Base-by-base conservation (phyloP, 371 early-diverging fungal genomes). In the Syncephalastrum sp. region DNA sequence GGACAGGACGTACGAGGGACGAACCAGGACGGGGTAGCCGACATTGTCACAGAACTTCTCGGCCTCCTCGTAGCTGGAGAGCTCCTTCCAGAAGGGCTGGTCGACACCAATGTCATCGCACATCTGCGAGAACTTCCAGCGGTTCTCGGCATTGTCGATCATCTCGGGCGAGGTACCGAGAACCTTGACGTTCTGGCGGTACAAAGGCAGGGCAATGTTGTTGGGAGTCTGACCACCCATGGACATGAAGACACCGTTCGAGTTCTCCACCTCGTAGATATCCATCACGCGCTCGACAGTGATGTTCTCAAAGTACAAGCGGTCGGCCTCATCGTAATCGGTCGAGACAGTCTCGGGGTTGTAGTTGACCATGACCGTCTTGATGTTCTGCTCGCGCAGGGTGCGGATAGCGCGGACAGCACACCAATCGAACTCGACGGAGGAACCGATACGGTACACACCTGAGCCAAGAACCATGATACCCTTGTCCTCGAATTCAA, bases 341-440 rank as follows among this genome's bases (percentile, higher is more conserved):
- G 96, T 95, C 15, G 93, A 93, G 21, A 96, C 96, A 0, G 96
- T 96, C 70, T 96, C 97, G 24, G 97, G 97, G 76, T 96, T 96
- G 85, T 95, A 96, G 82, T 96, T 96, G 69, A 96, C 87, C 95
- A 95, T 94, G 43, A 96, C 82, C 0, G 97, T 96, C 74, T 89
- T 87, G 70, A 79, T 77, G 54, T 89, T 87, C n/a, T 86, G 61
- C 23, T 77, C 68, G 47, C 94, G 89, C 27, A 96, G 82, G 13
- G 88, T 83, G 54, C 92, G 92, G 60, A 91, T 89, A 53, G 87
- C 82, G 21, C 84, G 81, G 10, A 94, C 96, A 59, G 88, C 95
- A 59, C 92, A 94, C 94, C 94, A 94, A 69, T 95, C 95, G 68
- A 96, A 96, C 71, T 95, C 95, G 42, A 96, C 97, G 24, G 89